These are phyloP conservation scores for Macrotyloma uniflorum DNA, from an alignment of 306 rosid genomes.

Conservation along the genomic window DNA sequence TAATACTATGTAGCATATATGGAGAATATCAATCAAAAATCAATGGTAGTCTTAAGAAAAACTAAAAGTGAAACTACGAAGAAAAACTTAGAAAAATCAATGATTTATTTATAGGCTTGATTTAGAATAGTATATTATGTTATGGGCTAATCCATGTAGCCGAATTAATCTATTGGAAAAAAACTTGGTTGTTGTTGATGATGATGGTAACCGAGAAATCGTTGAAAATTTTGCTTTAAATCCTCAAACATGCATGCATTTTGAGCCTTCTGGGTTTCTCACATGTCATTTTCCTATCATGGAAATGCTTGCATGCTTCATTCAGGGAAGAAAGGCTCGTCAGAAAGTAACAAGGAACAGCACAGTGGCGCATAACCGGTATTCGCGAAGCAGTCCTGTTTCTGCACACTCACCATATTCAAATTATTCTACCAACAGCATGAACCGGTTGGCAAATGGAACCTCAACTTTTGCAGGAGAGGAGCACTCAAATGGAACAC, in stretches of 20 bases:
- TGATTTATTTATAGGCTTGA: neutral
- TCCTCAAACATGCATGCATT: neutral
- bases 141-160: neutral
- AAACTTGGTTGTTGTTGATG: neutral
- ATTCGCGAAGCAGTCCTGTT: slow-evolving; percentile 69
- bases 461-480: slow-evolving; percentile 63
- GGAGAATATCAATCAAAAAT: neutral
- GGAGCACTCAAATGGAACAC: slow-evolving; percentile 76
- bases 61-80: neutral
- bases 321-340: slow-evolving; percentile 98
- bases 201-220: neutral
- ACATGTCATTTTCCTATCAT: neutral
- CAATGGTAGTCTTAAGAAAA: neutral
- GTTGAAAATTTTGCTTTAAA: neutral
- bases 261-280: neutral
- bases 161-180: neutral
- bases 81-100: neutral
- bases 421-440: slow-evolving; percentile 48
- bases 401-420: slow-evolving; percentile 65
- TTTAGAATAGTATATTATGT: neutral
- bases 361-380: slow-evolving; percentile 77
- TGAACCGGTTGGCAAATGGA: slow-evolving; percentile 78
- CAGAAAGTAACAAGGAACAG: slow-evolving; percentile 88
- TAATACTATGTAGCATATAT: neutral
- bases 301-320: slow-evolving; percentile 28